Evolutionary conservation across 2,329 filamentous ascomycete genomes (phyloP), one percentile per base, ranked within the genome.

Genomic region (Pseudogymnoascus sp.): DNA sequence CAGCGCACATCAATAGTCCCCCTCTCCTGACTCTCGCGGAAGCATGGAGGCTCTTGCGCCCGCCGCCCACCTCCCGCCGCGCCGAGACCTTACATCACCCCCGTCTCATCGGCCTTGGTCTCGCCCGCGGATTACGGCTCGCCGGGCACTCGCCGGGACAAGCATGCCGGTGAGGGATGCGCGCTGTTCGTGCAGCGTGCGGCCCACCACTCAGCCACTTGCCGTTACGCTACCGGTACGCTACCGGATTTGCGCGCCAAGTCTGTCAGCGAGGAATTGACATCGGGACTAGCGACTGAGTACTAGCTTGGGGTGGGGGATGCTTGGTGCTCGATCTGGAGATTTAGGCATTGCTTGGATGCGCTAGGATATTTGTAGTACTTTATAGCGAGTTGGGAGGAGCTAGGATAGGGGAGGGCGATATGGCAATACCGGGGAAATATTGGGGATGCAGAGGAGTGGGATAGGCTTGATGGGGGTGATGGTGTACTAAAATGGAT

Each of bases 11-110:
- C 46, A 56, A 56, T 56, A 11, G 4, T 11, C 6, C 25, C 46
- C 46, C n/a, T 53, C 46, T 56, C 46, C 46, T 56, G 46, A 56
- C 25, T 56, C 46, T 56, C 46, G 46, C 6, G 46, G 46, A 53
- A 53, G 46, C 46, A 53, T 14, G 25, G 46, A 31, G 46, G 12
- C 14, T 53, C 14, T 16, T 53, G 46, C 23, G n/a, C 46, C 14
- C 23, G 14, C 46, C 46, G 46, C 46, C 46, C 46, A 53, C 46
- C 46, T 53, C n/a, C 25, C 23, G 46, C 25, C 23, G 46, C 46
- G 46, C 23, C 46, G 46, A 16, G 14, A 28, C 23, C 23, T 31
- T 16, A 53, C 46, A 28, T 53, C 46, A 31, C 46, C 46, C 46
- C 14, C 46, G 7, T 16, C 25, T 28, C 25, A 16, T 53, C 46